Percentiles rank a stretch among this genome's conserved stretches.
Conservation (phyloP, 495 filamentous ascomycete species). For the Podospora anserina region DNA sequence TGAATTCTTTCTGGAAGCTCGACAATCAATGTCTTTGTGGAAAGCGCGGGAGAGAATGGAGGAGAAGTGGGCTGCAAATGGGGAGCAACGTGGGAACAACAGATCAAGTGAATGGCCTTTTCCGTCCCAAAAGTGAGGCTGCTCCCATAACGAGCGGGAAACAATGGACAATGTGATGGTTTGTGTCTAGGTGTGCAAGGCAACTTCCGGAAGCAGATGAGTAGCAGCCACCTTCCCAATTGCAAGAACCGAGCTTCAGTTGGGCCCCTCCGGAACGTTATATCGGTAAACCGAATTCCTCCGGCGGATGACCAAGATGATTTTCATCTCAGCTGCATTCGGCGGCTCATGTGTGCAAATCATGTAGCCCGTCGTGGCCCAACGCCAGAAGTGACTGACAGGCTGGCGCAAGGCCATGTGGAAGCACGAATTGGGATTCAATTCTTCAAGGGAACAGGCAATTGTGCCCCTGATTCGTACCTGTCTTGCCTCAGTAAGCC, state of each 20-base stretch:
- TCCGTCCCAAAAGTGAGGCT: not conserved
- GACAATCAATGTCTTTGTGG: not conserved
- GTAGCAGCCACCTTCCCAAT: not conserved
- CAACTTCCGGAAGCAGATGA: not conserved
- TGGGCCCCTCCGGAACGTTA: not conserved
- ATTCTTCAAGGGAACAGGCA: not conserved
- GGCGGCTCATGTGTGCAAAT: not conserved
- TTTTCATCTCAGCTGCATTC: not conserved
- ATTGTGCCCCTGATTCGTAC: not conserved
- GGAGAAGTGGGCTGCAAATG: not conserved
- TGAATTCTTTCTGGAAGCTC: not conserved
- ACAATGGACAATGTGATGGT: not conserved
- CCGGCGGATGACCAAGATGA: not conserved
- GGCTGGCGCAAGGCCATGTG: not conserved
- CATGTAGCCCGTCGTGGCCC: not conserved
- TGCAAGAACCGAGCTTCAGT: not conserved
- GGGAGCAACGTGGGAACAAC: not conserved
- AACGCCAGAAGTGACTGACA: not conserved
- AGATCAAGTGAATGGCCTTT: not conserved
- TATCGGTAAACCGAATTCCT: not conserved
- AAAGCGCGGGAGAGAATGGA: not conserved
- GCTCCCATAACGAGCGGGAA: not conserved
- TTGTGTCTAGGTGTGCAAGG: not conserved
- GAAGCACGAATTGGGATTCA: not conserved
- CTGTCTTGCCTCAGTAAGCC: not conserved